Percentiles rank a stretch among this genome's conserved stretches.
These are phyloP conservation scores for Amanita exitialis DNA, from an alignment of 768 basidiomycete species.

Conservation along the genomic window DNA sequence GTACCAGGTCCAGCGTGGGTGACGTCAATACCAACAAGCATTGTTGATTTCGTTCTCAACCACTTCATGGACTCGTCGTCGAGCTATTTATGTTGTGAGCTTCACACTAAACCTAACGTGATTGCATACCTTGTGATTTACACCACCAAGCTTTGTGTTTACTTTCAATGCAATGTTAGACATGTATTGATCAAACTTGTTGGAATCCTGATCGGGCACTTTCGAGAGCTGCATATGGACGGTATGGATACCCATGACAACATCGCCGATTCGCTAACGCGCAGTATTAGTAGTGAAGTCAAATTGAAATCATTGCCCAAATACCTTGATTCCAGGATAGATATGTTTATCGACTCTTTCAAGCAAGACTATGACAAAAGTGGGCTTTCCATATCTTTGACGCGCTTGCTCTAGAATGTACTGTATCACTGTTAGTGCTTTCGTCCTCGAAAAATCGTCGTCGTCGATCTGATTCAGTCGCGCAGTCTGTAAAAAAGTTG, in stretches of 20 bases:
- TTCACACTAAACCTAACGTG: background rate
- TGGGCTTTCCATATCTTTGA: constrained; percentile 27
- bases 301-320: background rate
- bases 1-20: constrained; percentile 71
- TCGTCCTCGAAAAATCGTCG: constrained; percentile 24
- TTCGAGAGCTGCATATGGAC: constrained; percentile 63
- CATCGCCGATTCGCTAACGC: constrained; percentile 53
- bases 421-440: constrained; percentile 32
- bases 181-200: constrained; percentile 71
- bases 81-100: constrained; percentile 23
- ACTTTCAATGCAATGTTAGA: constrained; percentile 77
- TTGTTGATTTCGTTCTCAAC: constrained; percentile 59
- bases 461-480: constrained; percentile 15
- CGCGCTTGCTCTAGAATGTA: constrained; percentile 24
- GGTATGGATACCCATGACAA: constrained; percentile 65
- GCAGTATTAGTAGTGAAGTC: background rate
- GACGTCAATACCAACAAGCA: constrained; percentile 82
- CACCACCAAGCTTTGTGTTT: constrained; percentile 75
- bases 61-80: constrained; percentile 47
- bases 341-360: constrained; percentile 62
- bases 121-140: constrained; percentile 50
- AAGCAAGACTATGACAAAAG: constrained; percentile 62
- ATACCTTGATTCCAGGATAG: constrained; percentile 70
- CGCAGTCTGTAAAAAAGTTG: constrained; percentile 24
- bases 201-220: constrained; percentile 34